Base-by-base conservation (phyloP, 331 rosid genomes). In the Malus hybrid region DNA sequence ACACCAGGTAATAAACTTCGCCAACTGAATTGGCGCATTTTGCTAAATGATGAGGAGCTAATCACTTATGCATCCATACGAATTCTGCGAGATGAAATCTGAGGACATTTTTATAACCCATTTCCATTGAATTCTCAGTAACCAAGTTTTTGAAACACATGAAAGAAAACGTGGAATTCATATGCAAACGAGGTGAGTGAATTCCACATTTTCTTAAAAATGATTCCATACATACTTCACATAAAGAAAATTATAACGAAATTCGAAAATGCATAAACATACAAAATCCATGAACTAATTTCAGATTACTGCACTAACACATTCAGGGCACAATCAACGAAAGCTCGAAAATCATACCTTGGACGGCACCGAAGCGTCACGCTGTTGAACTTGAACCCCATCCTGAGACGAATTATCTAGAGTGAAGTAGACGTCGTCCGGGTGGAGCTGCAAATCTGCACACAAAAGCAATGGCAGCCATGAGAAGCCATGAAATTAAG, bases 391-490 rank as follows among this genome's bases (percentile, higher is more conserved):
- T 19, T 79, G 89, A 78, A 36, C 80, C 53, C 74, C 93, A 56
- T 90, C 90, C 7, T 71, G 80, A 6, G 83, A 64, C 8, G 84
- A 18, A 67, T 62, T 78, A 63, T 91, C 98, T 14, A 93, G 84
- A 28, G 90, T 94, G 83, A 77, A 91, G 88, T 91, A 94, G 7
- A 94, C 79, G 71, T 94, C 98, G 50, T 91, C 98, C 30, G 91
- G 88, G 48, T 89, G 96, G 80, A 94, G 55, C 86, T 85, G 88
- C 89, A 90, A 86, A 77, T 90, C 96, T 90, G 86, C 79, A 82
- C 55, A 10, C 16, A 65, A 5, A 15, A 68, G 68, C 9, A 68
- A 74, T 1, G 32, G 28, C 28, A 79, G 18, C 55, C 24, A 44
- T 58, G 20, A 48, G 50, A 26, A 66, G 16, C 78, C 71, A 30